These are phyloP conservation scores for Taxawa tesnikishii DNA, from an alignment of 2,329 filamentous ascomycete species.

Conservation along the genomic window DNA sequence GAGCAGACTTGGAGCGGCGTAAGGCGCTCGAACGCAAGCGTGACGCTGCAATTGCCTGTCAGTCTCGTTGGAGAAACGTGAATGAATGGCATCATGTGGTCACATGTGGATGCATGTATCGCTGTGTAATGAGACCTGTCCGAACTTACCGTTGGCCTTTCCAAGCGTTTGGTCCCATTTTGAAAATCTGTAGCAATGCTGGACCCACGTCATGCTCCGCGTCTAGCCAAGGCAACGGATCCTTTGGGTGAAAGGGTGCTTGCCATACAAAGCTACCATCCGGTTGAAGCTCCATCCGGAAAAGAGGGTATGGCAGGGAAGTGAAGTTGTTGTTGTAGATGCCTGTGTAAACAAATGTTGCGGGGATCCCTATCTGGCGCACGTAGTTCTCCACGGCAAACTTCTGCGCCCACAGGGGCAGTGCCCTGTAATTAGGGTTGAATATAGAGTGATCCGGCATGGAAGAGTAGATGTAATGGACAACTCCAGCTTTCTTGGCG, in stretches of 20 bases:
- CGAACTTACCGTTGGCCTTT: constrained; percentile 52
- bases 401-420: constrained; percentile 88
- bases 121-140: background rate
- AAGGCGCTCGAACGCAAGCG: constrained; percentile 81
- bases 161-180: constrained; percentile 82
- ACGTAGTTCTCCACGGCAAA: constrained; percentile 89
- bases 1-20: constrained; percentile 72
- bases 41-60: constrained; percentile 60
- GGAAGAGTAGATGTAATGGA: constrained; percentile 91
- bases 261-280: constrained; percentile 88
- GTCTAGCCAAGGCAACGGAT: constrained; percentile 86
- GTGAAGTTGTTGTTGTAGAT: constrained; percentile 99
- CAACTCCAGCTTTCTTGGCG: constrained; percentile 69
- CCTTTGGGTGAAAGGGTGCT: constrained; percentile 83
- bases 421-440: constrained; percentile 61
- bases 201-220: constrained; percentile 93
- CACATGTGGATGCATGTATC: constrained; percentile 6
- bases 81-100: constrained; percentile 5
- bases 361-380: constrained; percentile 65
- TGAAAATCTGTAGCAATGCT: constrained; percentile 85
- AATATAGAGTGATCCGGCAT: constrained; percentile 91
- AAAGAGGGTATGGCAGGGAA: constrained; percentile 78
- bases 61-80: too few relatives aligned
- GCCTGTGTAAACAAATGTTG: constrained; percentile 90
- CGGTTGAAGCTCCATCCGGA: constrained; percentile 79